Evolutionary conservation across 2,329 filamentous ascomycete species (phyloP), one percentile per base, ranked within the genome.

Genomic region (Ramularia endophylla): DNA sequence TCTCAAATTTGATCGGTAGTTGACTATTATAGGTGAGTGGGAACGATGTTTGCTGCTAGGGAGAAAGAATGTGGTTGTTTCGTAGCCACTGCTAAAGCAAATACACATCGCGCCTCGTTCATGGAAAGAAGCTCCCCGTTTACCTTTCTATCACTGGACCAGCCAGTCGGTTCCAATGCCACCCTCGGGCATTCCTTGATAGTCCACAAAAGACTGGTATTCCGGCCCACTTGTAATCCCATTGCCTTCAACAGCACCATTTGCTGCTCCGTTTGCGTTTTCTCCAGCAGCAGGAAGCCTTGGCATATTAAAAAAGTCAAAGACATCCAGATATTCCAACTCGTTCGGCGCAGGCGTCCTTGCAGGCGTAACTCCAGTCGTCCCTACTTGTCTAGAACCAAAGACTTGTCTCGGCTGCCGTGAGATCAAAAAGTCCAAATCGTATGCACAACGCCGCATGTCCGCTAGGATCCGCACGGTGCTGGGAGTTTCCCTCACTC

Each of bases 281-380:
- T 20, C 32, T 8, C 29, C 29, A 13, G 13, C 29, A 13, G 29
- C 29, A 12, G 32, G 75, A 17, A 95, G 68, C 13, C 87, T 72
- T 1, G 89, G 89, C 41, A 94, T 80, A 59, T 95, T 95, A 72
- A 95, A 95, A 60, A 94, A 95, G 54, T 92, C 87, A 60, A 95
- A 95, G 0, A 95, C 85, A 55, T 95, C 88, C 2, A 95, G 70
- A 59, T 94, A 94, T 60, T 94, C 89, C 3, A 95, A 70, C 57
- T 94, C 87, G 52, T 92, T 87, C 1, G 84, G 77, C 8, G 80
- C 84, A 1, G 86, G 85, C 35, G 46, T 59, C 43, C 62, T 39
- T 49, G 40, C 69, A 51, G 46, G 61, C 1, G 62, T 62, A 3
- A 64, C 58, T 5, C 43, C 44, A 12, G 47, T 43, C 44, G 43